Base-by-base conservation (phyloP, 2,329 filamentous ascomycete species). In the Rugonectria rugulosa region DNA sequence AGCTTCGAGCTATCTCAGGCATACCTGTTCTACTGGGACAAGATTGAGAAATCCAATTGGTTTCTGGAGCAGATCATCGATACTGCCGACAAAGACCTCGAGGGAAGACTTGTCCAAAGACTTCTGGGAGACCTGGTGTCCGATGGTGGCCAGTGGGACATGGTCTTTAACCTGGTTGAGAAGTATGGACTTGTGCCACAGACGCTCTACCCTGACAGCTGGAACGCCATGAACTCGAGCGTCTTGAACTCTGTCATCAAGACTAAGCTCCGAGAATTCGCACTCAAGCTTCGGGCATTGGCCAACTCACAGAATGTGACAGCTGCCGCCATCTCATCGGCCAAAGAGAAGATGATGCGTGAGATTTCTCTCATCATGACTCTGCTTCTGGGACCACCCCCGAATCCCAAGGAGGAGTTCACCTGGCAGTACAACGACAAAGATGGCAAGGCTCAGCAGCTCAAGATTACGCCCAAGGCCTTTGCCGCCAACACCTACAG, bases 11-110 rank as follows among this genome's bases (percentile, higher is more conserved):
- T 97, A n/a, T 92, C 88, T 24, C 92, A 96, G 74, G 81, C 88
- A 1, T 96, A 96, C 68, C 82, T 96, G 4, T 96, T 94, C 77
- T 96, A 92, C 81, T 96, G 90, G 88, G 92, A 97, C 73, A 96
- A 96, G 77, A 84, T 96, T 17, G 92, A 97, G 74, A 96, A 96
- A 74, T 82, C 89, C 8, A 96, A 96, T 73, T 96, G 85, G 79
- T 96, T 96, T 76, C 82, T 96, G 15, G 91, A 96, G 74, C 89
- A 90, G 67, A 85, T 94, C 57, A 83, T 96, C 51, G 86, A 91
- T 60, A 96, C 92, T 0, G 82, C 85, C 0, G 77, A 79, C 46
- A 82, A 92, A 65, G 85, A 88, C 27, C 80, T 96, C 2, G 90
- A 93, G 62, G 82, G 87, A 19, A 79, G 92, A 9, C 75, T 96